A percentile compares a stretch with the other conserved stretches of the same genome.
Conservation (phyloP, 2,329 filamentous ascomycete species). For the Pezicula radicicola region DNA sequence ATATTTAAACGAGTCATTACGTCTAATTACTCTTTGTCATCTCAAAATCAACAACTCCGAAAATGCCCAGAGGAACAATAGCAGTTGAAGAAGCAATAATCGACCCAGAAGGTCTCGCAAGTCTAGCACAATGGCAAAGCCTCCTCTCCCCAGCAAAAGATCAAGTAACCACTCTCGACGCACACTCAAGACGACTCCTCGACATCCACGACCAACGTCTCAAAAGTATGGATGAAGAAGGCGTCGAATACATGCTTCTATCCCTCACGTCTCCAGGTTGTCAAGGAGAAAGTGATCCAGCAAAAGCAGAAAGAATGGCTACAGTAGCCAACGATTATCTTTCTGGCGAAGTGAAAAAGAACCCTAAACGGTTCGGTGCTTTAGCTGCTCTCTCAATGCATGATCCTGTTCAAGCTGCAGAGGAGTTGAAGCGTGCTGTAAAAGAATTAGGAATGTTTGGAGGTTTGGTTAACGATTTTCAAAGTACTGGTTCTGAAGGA, state of each 20-base stretch:
- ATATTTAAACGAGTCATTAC: no score
- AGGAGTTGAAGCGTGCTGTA: conserved; percentile 46
- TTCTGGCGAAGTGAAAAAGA: conserved; percentile 12
- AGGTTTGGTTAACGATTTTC: conserved; percentile 58
- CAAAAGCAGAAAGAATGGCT: conserved; percentile 37
- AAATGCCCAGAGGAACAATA: conserved; percentile 13
- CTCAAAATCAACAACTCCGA: background rate
- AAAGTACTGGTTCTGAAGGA: conserved; percentile 54
- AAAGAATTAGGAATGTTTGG: conserved; percentile 57
- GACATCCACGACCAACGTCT: conserved; percentile 37
- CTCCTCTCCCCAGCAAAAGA: conserved; percentile 10
- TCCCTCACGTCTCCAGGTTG: conserved; percentile 46
- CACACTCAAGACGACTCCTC: conserved; percentile 7
- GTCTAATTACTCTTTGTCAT: no score
- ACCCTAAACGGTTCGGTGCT: conserved; percentile 37
- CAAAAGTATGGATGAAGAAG: conserved; percentile 41
- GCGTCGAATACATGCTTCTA: conserved; percentile 45
- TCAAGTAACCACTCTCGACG: background rate
- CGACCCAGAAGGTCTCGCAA: conserved; percentile 9
- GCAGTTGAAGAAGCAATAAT: conserved; percentile 18
- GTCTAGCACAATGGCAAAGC: conserved; percentile 7
- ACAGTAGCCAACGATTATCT: conserved; percentile 30
- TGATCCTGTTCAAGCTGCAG: conserved; percentile 44
- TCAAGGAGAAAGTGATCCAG: conserved; percentile 40
- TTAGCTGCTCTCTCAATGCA: conserved; percentile 50